Percentiles rank a stretch among this genome's conserved stretches.
These are phyloP conservation scores for Erysimum cheiranthoides DNA, from an alignment of 345 rosid genomes.

Conservation along the genomic window DNA sequence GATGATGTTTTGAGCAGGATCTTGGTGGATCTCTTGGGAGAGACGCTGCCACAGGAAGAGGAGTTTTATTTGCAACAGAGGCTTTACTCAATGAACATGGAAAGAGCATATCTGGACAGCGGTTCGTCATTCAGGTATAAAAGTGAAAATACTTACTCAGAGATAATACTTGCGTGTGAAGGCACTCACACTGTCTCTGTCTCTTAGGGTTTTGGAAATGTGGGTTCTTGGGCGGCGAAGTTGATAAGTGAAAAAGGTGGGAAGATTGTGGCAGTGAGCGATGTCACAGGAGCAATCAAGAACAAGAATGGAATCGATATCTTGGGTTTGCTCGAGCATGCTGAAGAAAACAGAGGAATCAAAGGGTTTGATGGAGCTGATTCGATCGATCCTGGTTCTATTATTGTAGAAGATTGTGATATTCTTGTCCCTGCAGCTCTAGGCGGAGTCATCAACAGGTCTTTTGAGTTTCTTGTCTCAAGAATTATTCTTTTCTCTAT, in stretches of 20 bases:
- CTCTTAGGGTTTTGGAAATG: constrained; percentile 92
- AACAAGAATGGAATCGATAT: constrained; percentile 79
- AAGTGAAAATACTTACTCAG: background rate
- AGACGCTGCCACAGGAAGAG: constrained; percentile 97
- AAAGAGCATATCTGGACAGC: constrained; percentile 68
- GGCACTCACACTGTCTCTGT: constrained; percentile 13
- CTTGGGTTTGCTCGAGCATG: constrained; percentile 63
- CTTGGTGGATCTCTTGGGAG: constrained; percentile 98
- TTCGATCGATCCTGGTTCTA: constrained; percentile 57
- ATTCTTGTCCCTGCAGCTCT: constrained; percentile 92
- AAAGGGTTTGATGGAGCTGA: constrained; percentile 81
- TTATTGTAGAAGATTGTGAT: constrained; percentile 85
- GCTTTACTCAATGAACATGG: constrained; percentile 87
- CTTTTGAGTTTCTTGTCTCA: background rate
- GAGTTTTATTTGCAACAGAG: constrained; percentile 87
- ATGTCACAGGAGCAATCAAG: constrained; percentile 85
- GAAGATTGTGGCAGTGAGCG: constrained; percentile 82
- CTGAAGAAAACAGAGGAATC: constrained; percentile 66
- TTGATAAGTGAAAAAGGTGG: constrained; percentile 81
- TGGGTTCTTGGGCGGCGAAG: constrained; percentile 96
- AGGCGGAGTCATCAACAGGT: constrained; percentile 96
- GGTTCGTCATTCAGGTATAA: constrained; percentile 79
- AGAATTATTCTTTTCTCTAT: background rate
- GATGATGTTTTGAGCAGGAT: constrained; percentile 54
- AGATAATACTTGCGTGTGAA: constrained; percentile 23